These are phyloP conservation scores for Solanum etuberosum DNA, from an alignment of 257 asterid genomes.

Conservation along the genomic window DNA sequence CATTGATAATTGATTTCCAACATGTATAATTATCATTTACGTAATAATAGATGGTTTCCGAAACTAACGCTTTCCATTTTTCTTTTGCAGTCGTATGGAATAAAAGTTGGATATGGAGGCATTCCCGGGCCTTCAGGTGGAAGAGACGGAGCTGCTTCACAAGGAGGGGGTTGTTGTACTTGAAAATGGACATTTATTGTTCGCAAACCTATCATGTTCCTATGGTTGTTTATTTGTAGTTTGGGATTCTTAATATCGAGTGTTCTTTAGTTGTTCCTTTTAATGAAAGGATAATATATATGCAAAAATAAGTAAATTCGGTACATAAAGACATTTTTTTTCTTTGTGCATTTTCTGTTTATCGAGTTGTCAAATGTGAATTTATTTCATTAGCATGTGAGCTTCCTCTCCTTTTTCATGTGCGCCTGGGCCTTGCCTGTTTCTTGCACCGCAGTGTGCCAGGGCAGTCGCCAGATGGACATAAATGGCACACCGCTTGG, in stretches of 20 bases:
- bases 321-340: background rate
- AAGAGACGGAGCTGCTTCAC: slow-evolving; percentile 61
- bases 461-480: background rate
- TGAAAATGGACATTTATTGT: slow-evolving; percentile 15
- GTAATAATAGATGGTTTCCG: background rate
- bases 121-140: slow-evolving; percentile 72
- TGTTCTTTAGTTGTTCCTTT: background rate
- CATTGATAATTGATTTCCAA: background rate
- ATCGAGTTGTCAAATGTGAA: slow-evolving; percentile 1
- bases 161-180: slow-evolving; percentile 87
- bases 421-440: background rate
- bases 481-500: background rate
- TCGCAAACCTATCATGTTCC: background rate
- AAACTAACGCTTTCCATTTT: background rate
- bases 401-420: background rate
- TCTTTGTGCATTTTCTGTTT: background rate
- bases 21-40: background rate
- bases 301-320: background rate
- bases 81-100: slow-evolving; percentile 67
- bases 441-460: background rate
- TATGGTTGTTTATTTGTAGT: slow-evolving; percentile 1
- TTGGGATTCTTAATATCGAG: background rate
- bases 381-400: background rate
- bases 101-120: slow-evolving; percentile 84
- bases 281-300: background rate